Conservation (phyloP, 2,329 filamentous ascomycete genomes). For the Colletotrichum musicola region DNA sequence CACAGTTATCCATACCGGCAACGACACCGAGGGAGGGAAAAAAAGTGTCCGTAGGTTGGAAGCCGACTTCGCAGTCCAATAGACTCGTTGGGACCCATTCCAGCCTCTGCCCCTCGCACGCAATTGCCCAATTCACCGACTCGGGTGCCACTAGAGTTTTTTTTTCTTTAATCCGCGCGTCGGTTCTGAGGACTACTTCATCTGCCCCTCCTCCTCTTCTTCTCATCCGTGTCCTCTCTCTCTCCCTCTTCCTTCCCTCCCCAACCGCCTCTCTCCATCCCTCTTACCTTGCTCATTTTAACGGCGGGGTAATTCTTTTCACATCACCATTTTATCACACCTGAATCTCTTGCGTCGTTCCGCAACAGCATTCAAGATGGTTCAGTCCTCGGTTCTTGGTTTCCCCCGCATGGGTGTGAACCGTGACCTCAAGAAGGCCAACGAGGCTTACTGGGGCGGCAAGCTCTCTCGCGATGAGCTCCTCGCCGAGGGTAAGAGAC, state of each 20-base stretch:
- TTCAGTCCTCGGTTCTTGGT: constrained; percentile 85
- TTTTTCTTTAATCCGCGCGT: constrained; percentile 3
- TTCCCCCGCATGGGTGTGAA: constrained; percentile 99
- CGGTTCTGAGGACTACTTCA: constrained; percentile 31
- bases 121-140: constrained; percentile 37
- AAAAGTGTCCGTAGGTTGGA: constrained; percentile 10
- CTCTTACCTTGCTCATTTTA: constrained; percentile 27
- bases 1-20: background rate
- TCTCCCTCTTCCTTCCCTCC: constrained; percentile 12
- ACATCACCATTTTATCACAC: constrained; percentile 22
- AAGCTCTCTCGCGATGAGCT: constrained; percentile 95
- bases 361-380: constrained; percentile 63
- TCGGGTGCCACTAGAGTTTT: constrained; percentile 37
- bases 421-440: constrained; percentile 99
- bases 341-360: constrained; percentile 35
- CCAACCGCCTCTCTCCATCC: constrained; percentile 27
- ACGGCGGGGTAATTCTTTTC: constrained; percentile 35
- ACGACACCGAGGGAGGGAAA: background rate
- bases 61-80: constrained; percentile 37
- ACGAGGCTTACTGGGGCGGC: constrained; percentile 95
- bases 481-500: constrained; percentile 94
- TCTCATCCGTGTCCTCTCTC: background rate
- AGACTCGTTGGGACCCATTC: constrained; percentile 27
- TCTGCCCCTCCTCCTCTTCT: constrained; percentile 30
- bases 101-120: constrained; percentile 38